Conservation (phyloP, 2,329 filamentous ascomycete species). For the Fusarium sp. region DNA sequence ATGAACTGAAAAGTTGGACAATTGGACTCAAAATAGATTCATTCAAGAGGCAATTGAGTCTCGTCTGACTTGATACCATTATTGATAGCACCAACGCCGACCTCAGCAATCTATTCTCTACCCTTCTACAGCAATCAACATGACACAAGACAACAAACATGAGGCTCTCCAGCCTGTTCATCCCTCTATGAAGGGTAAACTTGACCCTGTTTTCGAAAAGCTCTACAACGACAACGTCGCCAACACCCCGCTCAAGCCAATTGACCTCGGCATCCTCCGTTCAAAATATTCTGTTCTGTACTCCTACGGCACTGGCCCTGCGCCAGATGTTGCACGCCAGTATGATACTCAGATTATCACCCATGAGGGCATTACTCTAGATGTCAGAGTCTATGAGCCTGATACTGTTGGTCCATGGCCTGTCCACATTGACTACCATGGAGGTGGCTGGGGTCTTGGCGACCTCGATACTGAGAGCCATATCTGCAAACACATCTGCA, state of each 20-base stretch:
- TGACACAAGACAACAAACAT: slow-evolving; percentile 47
- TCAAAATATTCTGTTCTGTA: slow-evolving; percentile 60
- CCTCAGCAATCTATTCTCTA: background rate
- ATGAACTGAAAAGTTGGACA: background rate
- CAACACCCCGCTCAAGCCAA: slow-evolving; percentile 56
- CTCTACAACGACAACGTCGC: slow-evolving; percentile 63
- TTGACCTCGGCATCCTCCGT: slow-evolving; percentile 56
- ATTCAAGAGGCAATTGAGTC: slow-evolving; percentile 5
- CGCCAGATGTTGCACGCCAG: slow-evolving; percentile 56
- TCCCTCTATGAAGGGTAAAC: slow-evolving; percentile 59
- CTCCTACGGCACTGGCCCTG: slow-evolving; percentile 59
- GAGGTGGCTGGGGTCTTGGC: slow-evolving; percentile 64
- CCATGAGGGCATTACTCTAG: background rate
- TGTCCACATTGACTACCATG: slow-evolving; percentile 64
- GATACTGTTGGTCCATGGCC: slow-evolving; percentile 58
- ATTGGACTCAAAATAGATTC: background rate
- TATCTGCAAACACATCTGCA: slow-evolving; percentile 63
- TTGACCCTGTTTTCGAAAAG: slow-evolving; percentile 62
- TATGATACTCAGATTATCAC: slow-evolving; percentile 52
- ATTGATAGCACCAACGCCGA: background rate
- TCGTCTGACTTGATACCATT: background rate
- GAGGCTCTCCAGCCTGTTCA: slow-evolving; percentile 64
- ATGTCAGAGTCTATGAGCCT: slow-evolving; percentile 11
- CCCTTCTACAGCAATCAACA: background rate
- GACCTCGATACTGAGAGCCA: slow-evolving; percentile 64